Percentiles rank a stretch among this genome's conserved stretches.
Conservation (phyloP, 352 stramenopile species). For the Globisporangium cylindrosporum region DNA sequence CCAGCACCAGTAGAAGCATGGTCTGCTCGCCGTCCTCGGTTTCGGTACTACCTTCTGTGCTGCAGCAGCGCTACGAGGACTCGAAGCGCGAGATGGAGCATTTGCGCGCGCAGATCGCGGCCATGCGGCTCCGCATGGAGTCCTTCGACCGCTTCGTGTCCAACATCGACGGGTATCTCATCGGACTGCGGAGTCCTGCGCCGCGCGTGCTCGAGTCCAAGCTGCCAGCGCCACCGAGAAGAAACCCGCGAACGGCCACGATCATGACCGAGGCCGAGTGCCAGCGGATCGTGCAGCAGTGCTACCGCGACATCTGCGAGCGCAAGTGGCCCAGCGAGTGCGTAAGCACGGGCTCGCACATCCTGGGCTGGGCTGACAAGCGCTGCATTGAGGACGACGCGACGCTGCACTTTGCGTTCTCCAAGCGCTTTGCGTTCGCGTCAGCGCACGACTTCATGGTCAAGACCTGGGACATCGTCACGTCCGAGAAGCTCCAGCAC, state of each 20-base stretch:
- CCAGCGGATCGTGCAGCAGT: conserved; percentile 38
- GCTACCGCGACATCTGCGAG: conserved; percentile 45
- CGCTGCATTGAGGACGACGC: conserved; percentile 38
- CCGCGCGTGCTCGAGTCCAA: not conserved
- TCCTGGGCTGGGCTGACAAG: conserved; percentile 47
- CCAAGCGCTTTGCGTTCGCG: conserved; percentile 27
- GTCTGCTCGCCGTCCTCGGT: conserved; percentile 4
- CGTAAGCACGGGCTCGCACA: conserved; percentile 38
- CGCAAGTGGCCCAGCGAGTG: conserved; percentile 29
- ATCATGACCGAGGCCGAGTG: conserved; percentile 1
- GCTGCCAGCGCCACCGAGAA: not conserved
- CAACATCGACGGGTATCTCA: conserved; percentile 16
- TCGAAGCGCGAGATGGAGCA: conserved; percentile 7
- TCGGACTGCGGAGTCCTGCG: not conserved
- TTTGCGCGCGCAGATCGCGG: conserved; percentile 4
- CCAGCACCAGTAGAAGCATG: not conserved
- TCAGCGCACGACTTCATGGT: conserved; percentile 34
- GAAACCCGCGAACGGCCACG: not conserved
- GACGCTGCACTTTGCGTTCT: conserved; percentile 43
- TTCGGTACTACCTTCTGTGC: not conserved
- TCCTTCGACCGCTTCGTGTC: conserved; percentile 17
- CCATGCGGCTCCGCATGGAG: conserved; percentile 11
- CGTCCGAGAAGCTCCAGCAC: conserved; percentile 31
- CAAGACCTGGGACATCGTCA: conserved; percentile 50
- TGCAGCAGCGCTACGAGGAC: conserved; percentile 7